Conservation (phyloP, 495 filamentous ascomycete species). For the Penicillium silybi region DNA sequence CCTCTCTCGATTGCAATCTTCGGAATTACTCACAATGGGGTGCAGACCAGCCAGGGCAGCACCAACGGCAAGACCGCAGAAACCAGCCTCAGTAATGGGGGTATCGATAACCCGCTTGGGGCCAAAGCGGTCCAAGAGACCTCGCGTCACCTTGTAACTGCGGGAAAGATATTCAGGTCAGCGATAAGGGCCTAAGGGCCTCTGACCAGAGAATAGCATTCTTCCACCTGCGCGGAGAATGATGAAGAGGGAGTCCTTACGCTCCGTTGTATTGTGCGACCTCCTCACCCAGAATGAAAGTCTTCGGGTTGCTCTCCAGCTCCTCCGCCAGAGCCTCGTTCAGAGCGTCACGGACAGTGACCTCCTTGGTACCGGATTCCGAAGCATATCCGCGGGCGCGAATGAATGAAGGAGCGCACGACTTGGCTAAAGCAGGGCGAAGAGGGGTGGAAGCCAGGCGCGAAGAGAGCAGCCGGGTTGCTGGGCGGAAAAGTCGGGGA, state of each 20-base stretch:
- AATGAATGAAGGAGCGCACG: constrained; percentile 43
- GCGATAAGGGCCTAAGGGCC: constrained; percentile 1
- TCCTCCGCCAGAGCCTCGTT: constrained; percentile 98
- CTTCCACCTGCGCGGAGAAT: not conserved
- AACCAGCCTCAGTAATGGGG: constrained; percentile 96
- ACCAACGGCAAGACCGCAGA: constrained; percentile 87
- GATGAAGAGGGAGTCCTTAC: constrained; percentile 38
- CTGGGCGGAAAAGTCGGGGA: constrained; percentile 78
- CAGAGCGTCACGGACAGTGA: constrained; percentile 93
- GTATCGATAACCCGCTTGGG: constrained; percentile 97
- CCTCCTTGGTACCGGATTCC: constrained; percentile 72
- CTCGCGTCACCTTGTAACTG: constrained; percentile 97
- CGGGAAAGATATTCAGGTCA: constrained; percentile 15
- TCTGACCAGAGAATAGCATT: not conserved
- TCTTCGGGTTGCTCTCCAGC: constrained; percentile 88
- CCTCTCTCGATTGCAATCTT: not conserved
- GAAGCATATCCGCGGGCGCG: constrained; percentile 47
- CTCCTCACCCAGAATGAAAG: constrained; percentile 94
- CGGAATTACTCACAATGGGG: constrained; percentile 69
- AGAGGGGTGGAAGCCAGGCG: constrained; percentile 49
- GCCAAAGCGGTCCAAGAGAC: constrained; percentile 92
- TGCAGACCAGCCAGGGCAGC: constrained; percentile 90
- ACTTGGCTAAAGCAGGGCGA: constrained; percentile 50
- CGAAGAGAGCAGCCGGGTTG: constrained; percentile 68
- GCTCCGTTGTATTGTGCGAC: constrained; percentile 99